A percentile compares a stretch with the other conserved stretches of the same genome.
phyloP scores from a whole-genome alignment of 208 protist species.

The Trypanosoma scelopori region DNA sequence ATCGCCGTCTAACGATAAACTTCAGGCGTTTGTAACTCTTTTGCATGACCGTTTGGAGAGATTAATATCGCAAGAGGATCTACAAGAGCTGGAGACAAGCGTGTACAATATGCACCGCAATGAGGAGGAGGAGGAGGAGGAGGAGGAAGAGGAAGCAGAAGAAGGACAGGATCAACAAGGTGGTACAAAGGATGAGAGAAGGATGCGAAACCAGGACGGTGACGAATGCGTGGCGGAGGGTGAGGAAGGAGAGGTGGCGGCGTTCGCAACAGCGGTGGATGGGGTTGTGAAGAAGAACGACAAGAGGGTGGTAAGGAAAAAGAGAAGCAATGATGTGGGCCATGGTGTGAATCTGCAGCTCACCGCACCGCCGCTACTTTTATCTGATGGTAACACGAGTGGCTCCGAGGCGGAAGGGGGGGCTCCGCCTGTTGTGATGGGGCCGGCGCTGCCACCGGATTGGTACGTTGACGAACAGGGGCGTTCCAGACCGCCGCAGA shows the following conservation, averaged over 20 bases:
- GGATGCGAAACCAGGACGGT: too few relatives aligned
- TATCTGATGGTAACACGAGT: slow-evolving; percentile 69
- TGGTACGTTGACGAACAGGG: slow-evolving; percentile 73
- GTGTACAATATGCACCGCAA: slow-evolving; percentile 29
- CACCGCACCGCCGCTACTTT: slow-evolving; percentile 37
- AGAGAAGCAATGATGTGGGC: not conserved
- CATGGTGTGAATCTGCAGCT: slow-evolving; percentile 32
- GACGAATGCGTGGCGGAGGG: too few relatives aligned
- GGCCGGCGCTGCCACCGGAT: slow-evolving; percentile 61
- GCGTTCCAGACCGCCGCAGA: slow-evolving; percentile 49
- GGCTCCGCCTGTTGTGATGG: slow-evolving; percentile 14
- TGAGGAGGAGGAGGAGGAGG: slow-evolving; percentile 18
- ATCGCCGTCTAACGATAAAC: slow-evolving; percentile 33
- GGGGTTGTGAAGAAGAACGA: not conserved
- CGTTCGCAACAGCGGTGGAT: too few relatives aligned
- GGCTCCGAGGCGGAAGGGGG: slow-evolving; percentile 53
- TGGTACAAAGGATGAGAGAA: slow-evolving; percentile 17
- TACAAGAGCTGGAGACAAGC: slow-evolving; percentile 36
- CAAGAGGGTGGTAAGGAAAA: not conserved
- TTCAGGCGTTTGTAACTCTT: slow-evolving; percentile 52
- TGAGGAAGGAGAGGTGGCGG: too few relatives aligned
- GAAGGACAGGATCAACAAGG: not conserved
- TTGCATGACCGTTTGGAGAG: slow-evolving; percentile 54
- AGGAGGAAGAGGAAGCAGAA: not conserved
- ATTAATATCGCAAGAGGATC: slow-evolving; percentile 45